These are phyloP conservation scores for Amanita polypyramis DNA, from an alignment of 768 basidiomycete species.

Conservation along the genomic window DNA sequence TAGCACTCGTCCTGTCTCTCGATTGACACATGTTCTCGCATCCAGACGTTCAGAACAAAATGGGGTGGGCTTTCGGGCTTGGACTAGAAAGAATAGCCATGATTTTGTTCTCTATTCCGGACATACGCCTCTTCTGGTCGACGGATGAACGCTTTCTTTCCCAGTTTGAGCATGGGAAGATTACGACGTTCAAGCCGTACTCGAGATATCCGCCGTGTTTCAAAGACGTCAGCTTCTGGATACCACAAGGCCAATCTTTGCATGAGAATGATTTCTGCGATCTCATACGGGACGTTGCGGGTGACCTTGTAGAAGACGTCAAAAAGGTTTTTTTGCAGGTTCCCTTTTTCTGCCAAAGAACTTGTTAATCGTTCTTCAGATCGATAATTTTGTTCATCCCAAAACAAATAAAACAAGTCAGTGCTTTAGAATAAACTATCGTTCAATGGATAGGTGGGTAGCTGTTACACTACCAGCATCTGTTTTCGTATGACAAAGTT, in stretches of 20 bases:
- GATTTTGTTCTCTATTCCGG: conserved; percentile 94
- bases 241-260: conserved; percentile 40
- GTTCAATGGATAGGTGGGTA: conserved; percentile 88
- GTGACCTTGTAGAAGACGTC: conserved; percentile 88
- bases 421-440: conserved; percentile 88
- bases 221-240: conserved; percentile 96
- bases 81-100: conserved; percentile 97
- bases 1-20: conserved; percentile 11
- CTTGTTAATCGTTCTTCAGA: conserved; percentile 33
- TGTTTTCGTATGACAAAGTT: conserved; percentile 6
- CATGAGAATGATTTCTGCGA: conserved; percentile 99
- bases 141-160: conserved; percentile 74
- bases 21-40: conserved; percentile 6
- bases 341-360: too few species aligned
- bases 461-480: not conserved
- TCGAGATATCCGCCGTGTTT: conserved; percentile 88
- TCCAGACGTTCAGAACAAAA: conserved; percentile 67
- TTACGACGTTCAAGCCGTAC: conserved; percentile 81
- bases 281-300: conserved; percentile 83
- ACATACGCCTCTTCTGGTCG: conserved; percentile 98
- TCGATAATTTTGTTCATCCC: conserved; percentile 86
- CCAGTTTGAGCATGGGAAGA: conserved; percentile 72
- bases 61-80: conserved; percentile 97
- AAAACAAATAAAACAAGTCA: conserved; percentile 71
- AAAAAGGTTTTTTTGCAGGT: conserved; percentile 51